These are phyloP conservation scores for Pseudogymnoascus verrucosus DNA, from an alignment of 2,329 filamentous ascomycete genomes.

Conservation along the genomic window DNA sequence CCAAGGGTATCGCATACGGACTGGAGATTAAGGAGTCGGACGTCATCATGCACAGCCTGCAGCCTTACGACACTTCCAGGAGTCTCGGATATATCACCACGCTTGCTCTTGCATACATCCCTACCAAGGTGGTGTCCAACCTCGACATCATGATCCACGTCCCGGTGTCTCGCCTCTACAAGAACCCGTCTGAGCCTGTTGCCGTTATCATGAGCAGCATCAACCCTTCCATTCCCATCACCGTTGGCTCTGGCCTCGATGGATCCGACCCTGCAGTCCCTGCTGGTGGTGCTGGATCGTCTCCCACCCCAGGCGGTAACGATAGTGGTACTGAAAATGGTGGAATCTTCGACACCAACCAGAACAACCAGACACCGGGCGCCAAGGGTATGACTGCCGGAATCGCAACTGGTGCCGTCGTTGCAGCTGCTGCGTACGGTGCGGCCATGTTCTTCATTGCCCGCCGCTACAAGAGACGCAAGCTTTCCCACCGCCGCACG, in stretches of 20 bases:
- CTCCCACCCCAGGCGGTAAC: constrained; percentile 32
- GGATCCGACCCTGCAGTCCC: constrained; percentile 28
- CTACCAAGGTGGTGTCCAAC: constrained; percentile 57
- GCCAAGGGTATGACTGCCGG: constrained; percentile 57
- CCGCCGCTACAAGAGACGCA: constrained; percentile 60
- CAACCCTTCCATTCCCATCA: constrained; percentile 61
- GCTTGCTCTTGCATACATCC: constrained; percentile 68
- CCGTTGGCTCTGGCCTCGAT: constrained; percentile 34
- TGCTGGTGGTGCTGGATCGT: constrained; percentile 22
- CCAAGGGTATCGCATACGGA: constrained; percentile 59
- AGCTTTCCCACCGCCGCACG: constrained; percentile 52
- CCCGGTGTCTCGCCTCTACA: constrained; percentile 66
- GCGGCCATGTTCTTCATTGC: constrained; percentile 71
- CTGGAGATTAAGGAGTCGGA: constrained; percentile 43
- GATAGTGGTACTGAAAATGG: constrained; percentile 33
- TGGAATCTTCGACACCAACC: constrained; percentile 32
- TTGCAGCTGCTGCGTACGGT: constrained; percentile 62
- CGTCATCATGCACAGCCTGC: constrained; percentile 61
- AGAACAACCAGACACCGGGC: constrained; percentile 40
- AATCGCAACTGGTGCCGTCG: constrained; percentile 56
- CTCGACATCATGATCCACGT: constrained; percentile 63
- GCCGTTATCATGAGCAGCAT: constrained; percentile 70
- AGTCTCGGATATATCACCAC: constrained; percentile 75
- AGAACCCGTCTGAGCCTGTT: constrained; percentile 46
- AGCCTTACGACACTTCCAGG: constrained; percentile 65